Base-by-base conservation (phyloP, 768 basidiomycete species). In the Kwoniella dendrophila region DNA sequence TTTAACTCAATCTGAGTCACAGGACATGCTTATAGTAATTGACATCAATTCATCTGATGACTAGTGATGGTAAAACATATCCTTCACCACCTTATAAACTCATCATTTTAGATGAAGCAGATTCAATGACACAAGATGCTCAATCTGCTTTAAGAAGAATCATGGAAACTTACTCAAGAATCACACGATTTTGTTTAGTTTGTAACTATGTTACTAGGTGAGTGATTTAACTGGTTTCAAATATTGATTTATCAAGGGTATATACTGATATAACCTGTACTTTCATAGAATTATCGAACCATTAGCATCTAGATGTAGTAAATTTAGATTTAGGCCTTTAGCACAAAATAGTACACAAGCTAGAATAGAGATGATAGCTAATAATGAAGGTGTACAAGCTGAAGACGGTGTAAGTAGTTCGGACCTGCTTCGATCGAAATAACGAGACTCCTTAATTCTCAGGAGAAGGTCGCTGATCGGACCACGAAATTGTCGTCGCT, bases 91-190 rank as follows among this genome's bases (percentile, higher is more conserved):
- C 96, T 0, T 99, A 91, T 83, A 99, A 99, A 78, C 95, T 99
- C 67, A 89, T 99, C 75, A 98, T 99, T 65, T 85, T 99, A 26
- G 96, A 99, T 72, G 96, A 99, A 80, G 96, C 96, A 22, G 96
- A 99, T 78, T 95, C 92, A 4, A 99, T 99, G 96, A 99, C 96
- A 4, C 95, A 98, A 81, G 96, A 99, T 75, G 96, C 96, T 4
- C 96, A 99, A 78, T 93, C 89, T 33, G 96, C 96, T 0, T 82
- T 99, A 40, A 84, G 96, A 41, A 86, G 96, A n/a, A 98, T 98
- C 76, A 99, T 99, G 96, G 96, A 99, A 80, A 94, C 87, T n/a
- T 93, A 98, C 73, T 91, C 91, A 18, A 85, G 89, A 58, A 98
- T 98, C 76, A 99, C 96, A 32, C 85, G 96, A 4, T 99, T 99